phyloP scores from a whole-genome alignment of 2,329 filamentous ascomycete genomes.

The Grosmannia serpens region DNA sequence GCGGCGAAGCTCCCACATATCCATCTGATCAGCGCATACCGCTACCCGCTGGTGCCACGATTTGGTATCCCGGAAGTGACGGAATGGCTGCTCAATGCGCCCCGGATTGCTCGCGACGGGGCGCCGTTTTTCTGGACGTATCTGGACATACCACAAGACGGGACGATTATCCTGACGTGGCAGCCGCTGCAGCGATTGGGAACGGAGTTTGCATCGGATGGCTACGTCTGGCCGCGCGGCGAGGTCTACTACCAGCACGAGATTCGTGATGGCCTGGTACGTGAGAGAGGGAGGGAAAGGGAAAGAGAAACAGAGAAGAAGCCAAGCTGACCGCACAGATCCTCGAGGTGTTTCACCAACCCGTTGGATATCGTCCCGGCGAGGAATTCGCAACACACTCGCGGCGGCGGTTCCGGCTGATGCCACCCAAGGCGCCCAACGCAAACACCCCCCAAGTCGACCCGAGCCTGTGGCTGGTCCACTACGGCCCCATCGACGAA shows the following conservation, averaged over 20 bases:
- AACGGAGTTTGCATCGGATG: slow-evolving; percentile 76
- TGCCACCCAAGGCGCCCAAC: slow-evolving; percentile 57
- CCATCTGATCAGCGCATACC: slow-evolving; percentile 75
- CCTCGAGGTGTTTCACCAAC: slow-evolving; percentile 79
- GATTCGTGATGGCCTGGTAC: slow-evolving; percentile 47
- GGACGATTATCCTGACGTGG: slow-evolving; percentile 77
- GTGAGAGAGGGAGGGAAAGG: slow-evolving; percentile 11
- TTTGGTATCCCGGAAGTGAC: slow-evolving; percentile 68
- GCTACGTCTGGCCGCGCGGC: slow-evolving; percentile 78
- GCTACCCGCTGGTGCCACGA: slow-evolving; percentile 62
- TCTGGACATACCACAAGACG: slow-evolving; percentile 70
- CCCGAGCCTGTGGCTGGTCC: slow-evolving; percentile 77
- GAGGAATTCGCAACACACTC: slow-evolving; percentile 68
- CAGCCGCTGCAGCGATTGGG: slow-evolving; percentile 63
- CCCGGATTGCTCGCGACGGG: slow-evolving; percentile 72
- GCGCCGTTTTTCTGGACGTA: slow-evolving; percentile 92
- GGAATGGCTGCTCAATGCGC: slow-evolving; percentile 72
- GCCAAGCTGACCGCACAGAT: slow-evolving; percentile 37
- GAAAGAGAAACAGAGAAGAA: not conserved
- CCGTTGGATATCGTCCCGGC: slow-evolving; percentile 61
- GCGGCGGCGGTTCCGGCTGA: slow-evolving; percentile 75
- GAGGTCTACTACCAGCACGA: slow-evolving; percentile 71
- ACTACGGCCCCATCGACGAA: slow-evolving; percentile 71
- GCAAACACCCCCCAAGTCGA: slow-evolving; percentile 60
- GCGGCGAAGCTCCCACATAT: slow-evolving; percentile 64